phyloP scores from a whole-genome alignment of 768 basidiomycete genomes.

The Kwoniella sp. region DNA sequence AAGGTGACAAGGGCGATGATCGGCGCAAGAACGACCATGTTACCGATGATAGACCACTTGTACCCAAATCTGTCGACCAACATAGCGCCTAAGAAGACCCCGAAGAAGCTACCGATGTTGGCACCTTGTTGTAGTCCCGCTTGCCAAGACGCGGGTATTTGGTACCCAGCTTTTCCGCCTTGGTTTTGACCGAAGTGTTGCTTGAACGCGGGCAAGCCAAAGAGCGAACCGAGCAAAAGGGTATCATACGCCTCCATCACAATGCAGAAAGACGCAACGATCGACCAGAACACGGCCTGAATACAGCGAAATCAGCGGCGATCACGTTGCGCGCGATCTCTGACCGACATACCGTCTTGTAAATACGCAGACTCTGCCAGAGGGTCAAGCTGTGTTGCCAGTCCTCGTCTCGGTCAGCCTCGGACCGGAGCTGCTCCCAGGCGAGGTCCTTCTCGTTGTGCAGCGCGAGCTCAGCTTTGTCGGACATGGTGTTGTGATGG shows the following conservation, averaged over 20 bases:
- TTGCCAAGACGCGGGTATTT: conserved; percentile 56
- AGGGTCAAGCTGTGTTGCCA: conserved; percentile 28
- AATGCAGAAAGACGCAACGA: conserved; percentile 30
- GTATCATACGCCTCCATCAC: conserved; percentile 40
- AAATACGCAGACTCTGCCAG: conserved; percentile 28
- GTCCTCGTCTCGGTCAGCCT: conserved; percentile 34
- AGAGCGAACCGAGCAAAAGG: conserved; percentile 29
- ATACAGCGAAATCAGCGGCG: background rate
- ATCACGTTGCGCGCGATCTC: background rate
- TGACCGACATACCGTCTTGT: conserved; percentile 19
- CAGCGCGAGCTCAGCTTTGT: conserved; percentile 2
- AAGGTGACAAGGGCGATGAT: conserved; percentile 39
- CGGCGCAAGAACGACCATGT: conserved; percentile 32
- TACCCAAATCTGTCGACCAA: conserved; percentile 53
- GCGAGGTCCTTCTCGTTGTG: conserved; percentile 5
- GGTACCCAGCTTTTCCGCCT: conserved; percentile 33
- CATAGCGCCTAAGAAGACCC: conserved; percentile 53
- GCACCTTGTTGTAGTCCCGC: conserved; percentile 52
- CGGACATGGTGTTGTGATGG: conserved; percentile 8
- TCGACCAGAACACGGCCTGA: conserved; percentile 36
- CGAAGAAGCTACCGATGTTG: conserved; percentile 53
- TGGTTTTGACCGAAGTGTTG: conserved; percentile 23
- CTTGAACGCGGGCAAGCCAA: conserved; percentile 26
- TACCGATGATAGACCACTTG: conserved; percentile 47
- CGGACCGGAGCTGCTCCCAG: conserved; percentile 17